Evolutionary conservation across 805 yeast genomes (phyloP).

Genomic region (Helenozyma baotianmanensis): DNA sequence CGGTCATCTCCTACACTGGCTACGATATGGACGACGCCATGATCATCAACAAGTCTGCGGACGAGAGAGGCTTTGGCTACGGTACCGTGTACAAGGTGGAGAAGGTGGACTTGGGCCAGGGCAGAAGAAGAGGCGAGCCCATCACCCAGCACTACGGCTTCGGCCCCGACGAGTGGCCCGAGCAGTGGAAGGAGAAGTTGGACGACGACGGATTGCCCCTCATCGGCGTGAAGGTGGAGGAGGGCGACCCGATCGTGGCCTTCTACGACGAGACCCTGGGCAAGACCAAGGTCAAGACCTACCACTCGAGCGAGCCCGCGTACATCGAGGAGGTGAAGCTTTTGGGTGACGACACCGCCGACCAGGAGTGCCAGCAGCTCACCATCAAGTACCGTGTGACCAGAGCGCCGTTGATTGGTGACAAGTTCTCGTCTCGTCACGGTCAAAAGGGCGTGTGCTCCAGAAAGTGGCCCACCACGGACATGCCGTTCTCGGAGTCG

Average conservation of each 20-base stretch:
- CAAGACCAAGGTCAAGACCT: conserved; percentile 85
- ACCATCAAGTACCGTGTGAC: conserved; percentile 88
- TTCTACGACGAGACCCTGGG: conserved; percentile 88
- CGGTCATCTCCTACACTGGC: conserved; percentile 97
- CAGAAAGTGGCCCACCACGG: conserved; percentile 94
- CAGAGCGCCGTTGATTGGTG: conserved; percentile 93
- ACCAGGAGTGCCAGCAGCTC: conserved; percentile 75
- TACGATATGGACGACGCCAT: conserved; percentile 99
- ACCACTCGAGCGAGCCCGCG: conserved; percentile 92
- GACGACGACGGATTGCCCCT: conserved; percentile 92
- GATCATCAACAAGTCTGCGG: conserved; percentile 96
- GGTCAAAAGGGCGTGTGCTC: conserved; percentile 99
- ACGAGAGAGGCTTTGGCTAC: conserved; percentile 96
- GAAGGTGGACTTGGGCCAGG: conserved; percentile 73
- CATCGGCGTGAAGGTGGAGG: conserved; percentile 82
- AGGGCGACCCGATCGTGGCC: conserved; percentile 95
- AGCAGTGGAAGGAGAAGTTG: conserved; percentile 79
- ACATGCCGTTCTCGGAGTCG: conserved; percentile 93
- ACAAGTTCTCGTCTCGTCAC: conserved; percentile 95
- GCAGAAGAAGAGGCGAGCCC: conserved; percentile 89
- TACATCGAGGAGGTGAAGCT: conserved; percentile 93
- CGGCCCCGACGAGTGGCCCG: conserved; percentile 91
- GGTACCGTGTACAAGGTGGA: conserved; percentile 96
- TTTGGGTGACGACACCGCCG: conserved; percentile 73
- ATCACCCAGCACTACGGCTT: conserved; percentile 92